Conservation (phyloP, 495 filamentous ascomycete species). For the Penicillium coffeae region DNA sequence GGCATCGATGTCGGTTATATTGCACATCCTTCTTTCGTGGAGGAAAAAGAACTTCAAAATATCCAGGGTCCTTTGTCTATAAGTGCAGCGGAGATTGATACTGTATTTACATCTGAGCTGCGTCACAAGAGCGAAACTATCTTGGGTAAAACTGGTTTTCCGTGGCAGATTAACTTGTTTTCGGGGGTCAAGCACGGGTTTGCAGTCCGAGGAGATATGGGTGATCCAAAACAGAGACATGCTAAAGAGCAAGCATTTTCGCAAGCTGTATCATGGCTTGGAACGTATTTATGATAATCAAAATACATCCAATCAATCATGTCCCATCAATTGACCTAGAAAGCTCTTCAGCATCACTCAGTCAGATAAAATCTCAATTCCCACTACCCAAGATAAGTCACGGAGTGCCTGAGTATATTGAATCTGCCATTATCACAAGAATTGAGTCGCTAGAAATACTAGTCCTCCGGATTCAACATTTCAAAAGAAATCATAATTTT, state of each 20-base stretch:
- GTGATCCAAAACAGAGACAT: slow-evolving; percentile 50
- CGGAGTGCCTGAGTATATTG: too few species aligned
- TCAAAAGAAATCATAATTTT: too few species aligned
- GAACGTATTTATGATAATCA: too few species aligned
- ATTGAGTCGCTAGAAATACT: too few species aligned
- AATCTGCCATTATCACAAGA: too few species aligned
- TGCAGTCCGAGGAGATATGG: slow-evolving; percentile 56
- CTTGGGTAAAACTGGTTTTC: slow-evolving; percentile 47
- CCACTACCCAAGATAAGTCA: too few species aligned
- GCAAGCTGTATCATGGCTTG: neutral
- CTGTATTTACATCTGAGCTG: neutral
- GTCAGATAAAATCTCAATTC: too few species aligned
- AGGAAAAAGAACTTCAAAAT: neutral
- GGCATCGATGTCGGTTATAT: neutral
- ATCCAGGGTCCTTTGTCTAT: slow-evolving; percentile 41
- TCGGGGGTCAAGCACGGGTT: slow-evolving; percentile 70
- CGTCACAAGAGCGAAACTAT: slow-evolving; percentile 42
- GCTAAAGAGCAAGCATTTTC: slow-evolving; percentile 27
- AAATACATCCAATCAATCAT: too few species aligned
- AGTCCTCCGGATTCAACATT: too few species aligned
- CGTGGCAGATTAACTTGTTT: slow-evolving; percentile 72
- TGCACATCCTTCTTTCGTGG: neutral
- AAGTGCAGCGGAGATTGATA: slow-evolving; percentile 55
- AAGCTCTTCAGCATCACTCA: too few species aligned
- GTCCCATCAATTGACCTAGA: too few species aligned